Evolutionary conservation across 768 basidiomycete genomes (phyloP).

Genomic region (Rhizopogon sp.): DNA sequence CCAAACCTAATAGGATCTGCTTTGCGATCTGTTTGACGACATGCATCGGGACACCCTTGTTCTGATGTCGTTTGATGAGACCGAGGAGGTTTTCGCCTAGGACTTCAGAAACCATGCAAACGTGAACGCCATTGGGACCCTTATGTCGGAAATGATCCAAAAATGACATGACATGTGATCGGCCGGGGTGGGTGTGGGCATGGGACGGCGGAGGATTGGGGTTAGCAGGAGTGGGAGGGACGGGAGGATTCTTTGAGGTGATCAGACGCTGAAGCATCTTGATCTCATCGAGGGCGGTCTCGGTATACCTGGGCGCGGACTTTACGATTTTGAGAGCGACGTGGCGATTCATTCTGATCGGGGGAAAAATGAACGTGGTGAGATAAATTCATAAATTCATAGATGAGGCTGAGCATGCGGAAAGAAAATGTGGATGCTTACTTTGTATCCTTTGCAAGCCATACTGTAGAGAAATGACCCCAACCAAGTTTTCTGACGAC

Average conservation of each 20-base stretch:
- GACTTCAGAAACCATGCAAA: conserved; percentile 99
- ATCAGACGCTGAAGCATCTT: conserved; percentile 95
- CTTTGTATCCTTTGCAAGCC: conserved; percentile 84
- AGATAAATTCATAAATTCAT: conserved; percentile 4
- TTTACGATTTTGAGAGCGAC: conserved; percentile 99
- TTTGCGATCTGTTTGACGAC: conserved; percentile 96
- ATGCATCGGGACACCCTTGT: conserved; percentile 92
- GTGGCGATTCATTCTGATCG: conserved; percentile 81
- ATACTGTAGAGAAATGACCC: conserved; percentile 94
- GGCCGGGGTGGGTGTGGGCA: conserved; percentile 75
- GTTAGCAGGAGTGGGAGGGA: conserved; percentile 40
- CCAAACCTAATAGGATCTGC: conserved; percentile 90
- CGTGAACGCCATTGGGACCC: conserved; percentile 94
- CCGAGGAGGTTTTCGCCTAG: conserved; percentile 95
- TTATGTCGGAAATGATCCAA: conserved; percentile 97
- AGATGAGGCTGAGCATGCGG: neutral
- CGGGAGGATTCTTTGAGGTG: conserved; percentile 64
- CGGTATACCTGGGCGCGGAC: conserved; percentile 93
- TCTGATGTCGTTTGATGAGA: conserved; percentile 97
- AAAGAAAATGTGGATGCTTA: conserved; percentile 31
- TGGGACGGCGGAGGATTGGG: conserved; percentile 48
- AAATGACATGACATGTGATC: conserved; percentile 94
- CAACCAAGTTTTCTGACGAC: conserved; percentile 95
- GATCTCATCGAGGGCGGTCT: conserved; percentile 98
- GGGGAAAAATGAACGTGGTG: conserved; percentile 8